Percentiles rank a stretch among this genome's conserved stretches.
phyloP scores from a whole-genome alignment of 371 early-diverging fungal genomes.

The Syncephalastrum monosporum region DNA sequence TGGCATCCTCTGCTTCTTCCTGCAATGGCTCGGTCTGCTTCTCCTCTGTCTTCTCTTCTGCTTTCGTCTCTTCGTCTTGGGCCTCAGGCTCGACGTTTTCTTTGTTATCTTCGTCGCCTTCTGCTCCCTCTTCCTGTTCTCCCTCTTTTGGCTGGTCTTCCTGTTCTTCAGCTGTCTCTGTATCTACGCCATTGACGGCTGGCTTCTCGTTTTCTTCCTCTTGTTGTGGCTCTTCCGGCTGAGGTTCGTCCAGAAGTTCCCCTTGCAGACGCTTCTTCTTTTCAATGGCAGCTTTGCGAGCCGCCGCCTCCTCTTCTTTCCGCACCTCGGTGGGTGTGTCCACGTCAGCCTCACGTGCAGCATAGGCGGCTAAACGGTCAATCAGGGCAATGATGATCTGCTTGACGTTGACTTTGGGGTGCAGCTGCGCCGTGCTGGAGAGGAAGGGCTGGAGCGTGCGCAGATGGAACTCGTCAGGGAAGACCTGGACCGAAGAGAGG shows the following conservation, averaged over 20 bases:
- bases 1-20: constrained; percentile 22
- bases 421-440: constrained; percentile 85
- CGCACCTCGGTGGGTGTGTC: constrained; percentile 18
- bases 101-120: constrained; percentile 20
- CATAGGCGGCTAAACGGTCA: constrained; percentile 72
- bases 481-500: constrained; percentile 55
- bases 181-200: neutral
- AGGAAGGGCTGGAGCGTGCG: constrained; percentile 87
- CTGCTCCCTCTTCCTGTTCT: constrained; percentile 8
- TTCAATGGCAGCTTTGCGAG: constrained; percentile 29
- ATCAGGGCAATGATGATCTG: constrained; percentile 91
- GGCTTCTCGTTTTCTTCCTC: constrained; percentile 20
- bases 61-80: constrained; percentile 3
- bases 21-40: constrained; percentile 15
- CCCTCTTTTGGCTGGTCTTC: constrained; percentile 8
- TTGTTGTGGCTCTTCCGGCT: constrained; percentile 21
- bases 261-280: constrained; percentile 28
- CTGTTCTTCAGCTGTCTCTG: constrained; percentile 17
- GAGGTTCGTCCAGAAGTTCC: constrained; percentile 21
- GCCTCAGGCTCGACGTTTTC: constrained; percentile 21
- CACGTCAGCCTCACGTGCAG: constrained; percentile 30
- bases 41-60: constrained; percentile 9
- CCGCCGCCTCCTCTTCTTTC: constrained; percentile 21
- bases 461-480: constrained; percentile 95
- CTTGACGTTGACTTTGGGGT: constrained; percentile 91